phyloP scores from a whole-genome alignment of 2,329 filamentous ascomycete species.

The Trichophyton equinum region DNA sequence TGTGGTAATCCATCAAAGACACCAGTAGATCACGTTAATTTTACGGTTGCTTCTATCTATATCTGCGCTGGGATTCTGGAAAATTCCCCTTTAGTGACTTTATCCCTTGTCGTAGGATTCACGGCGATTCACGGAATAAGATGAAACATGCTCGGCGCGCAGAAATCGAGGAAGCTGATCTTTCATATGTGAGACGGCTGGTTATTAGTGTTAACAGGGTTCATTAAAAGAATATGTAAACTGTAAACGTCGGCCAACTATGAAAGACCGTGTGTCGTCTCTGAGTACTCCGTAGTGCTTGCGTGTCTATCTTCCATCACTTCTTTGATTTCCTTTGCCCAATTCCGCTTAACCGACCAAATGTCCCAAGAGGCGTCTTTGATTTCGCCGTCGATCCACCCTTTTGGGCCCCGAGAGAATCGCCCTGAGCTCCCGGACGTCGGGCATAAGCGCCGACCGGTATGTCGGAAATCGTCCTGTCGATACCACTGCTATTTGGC shows the following conservation, averaged over 20 bases:
- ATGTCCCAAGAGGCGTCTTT: constrained; percentile 52
- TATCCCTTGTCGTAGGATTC: not conserved
- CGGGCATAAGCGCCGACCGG: constrained; percentile 18
- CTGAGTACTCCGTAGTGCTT: not conserved
- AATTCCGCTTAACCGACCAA: constrained; percentile 59
- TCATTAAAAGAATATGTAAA: not conserved
- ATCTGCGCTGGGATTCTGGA: not conserved
- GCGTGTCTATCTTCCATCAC: constrained; percentile 11
- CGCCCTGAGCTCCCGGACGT: constrained; percentile 3
- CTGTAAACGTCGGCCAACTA: not conserved
- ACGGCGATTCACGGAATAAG: not conserved
- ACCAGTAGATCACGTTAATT: not conserved
- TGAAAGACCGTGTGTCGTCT: constrained; percentile 7
- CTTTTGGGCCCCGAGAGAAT: constrained; percentile 33
- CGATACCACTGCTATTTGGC: constrained; percentile 19
- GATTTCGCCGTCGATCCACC: constrained; percentile 44
- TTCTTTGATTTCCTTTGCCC: constrained; percentile 46
- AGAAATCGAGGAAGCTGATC: not conserved
- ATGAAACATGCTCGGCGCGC: not conserved
- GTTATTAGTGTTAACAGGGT: not conserved
- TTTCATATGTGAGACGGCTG: not conserved
- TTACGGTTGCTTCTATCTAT: not conserved
- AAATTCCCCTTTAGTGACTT: not conserved
- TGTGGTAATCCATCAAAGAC: not conserved
- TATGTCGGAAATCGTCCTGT: constrained; percentile 24